phyloP scores from a whole-genome alignment of 768 basidiomycete species.

The Russula emetica region DNA sequence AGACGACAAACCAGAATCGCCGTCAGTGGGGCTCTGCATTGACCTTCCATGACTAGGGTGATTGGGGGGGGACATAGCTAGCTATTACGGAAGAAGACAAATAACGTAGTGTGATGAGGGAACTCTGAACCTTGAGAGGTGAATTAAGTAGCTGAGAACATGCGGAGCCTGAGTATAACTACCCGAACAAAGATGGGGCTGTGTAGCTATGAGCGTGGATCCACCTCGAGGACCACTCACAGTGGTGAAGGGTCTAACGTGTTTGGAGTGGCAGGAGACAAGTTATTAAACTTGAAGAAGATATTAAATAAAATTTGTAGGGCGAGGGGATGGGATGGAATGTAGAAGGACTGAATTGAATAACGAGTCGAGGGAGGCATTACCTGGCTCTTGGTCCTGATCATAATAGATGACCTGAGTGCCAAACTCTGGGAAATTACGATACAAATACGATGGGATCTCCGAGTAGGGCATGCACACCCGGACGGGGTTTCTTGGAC shows the following conservation, averaged over 20 bases:
- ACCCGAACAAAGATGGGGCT: not conserved
- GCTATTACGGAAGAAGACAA: slow-evolving; percentile 28
- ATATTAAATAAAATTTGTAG: too few relatives aligned
- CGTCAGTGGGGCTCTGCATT: slow-evolving; percentile 14
- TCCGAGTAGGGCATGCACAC: slow-evolving; percentile 14
- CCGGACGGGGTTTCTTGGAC: slow-evolving; percentile 19
- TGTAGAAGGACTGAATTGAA: not conserved
- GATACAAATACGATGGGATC: slow-evolving; percentile 20
- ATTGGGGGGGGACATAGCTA: slow-evolving; percentile 28
- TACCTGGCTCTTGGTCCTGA: slow-evolving; percentile 13
- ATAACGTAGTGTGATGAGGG: slow-evolving; percentile 24
- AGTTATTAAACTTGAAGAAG: too few relatives aligned
- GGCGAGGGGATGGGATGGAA: slow-evolving; percentile 9
- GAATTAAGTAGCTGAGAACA: slow-evolving; percentile 10
- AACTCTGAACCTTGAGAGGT: not conserved
- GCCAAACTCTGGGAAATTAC: slow-evolving; percentile 23
- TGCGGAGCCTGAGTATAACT: not conserved
- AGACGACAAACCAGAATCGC: slow-evolving; percentile 26
- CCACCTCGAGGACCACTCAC: slow-evolving; percentile 13
- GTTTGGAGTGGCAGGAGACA: slow-evolving; percentile 8
- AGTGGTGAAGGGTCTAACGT: slow-evolving; percentile 22
- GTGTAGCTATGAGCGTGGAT: slow-evolving; percentile 7
- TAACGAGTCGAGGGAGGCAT: slow-evolving; percentile 12
- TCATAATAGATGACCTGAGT: slow-evolving; percentile 11
- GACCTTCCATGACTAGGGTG: slow-evolving; percentile 23